Evolutionary conservation across 1,139 yeast genomes (phyloP).

Genomic region (Hansenula sp.): DNA sequence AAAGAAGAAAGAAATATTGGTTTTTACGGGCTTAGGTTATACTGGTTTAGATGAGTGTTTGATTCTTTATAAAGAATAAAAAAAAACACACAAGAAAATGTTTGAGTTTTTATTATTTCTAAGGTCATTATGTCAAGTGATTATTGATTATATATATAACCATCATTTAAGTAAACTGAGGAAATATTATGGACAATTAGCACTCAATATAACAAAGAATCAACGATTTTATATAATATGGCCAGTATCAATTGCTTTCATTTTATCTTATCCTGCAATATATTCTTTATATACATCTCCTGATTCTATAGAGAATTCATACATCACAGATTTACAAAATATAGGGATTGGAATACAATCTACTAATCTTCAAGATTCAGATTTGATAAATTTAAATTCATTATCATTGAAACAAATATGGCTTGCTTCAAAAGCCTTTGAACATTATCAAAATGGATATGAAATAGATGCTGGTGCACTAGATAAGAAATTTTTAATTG

Average conservation of each 20-base stretch:
- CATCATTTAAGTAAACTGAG: constrained; percentile 12
- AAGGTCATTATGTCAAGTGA: constrained; percentile 14
- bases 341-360: constrained; percentile 6
- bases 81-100: too few relatives aligned
- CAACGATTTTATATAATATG: constrained; percentile 43
- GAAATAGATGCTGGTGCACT: constrained; percentile 20
- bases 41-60: too few relatives aligned
- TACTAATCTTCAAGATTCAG: constrained; percentile 4
- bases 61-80: too few relatives aligned
- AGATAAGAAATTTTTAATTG: constrained; percentile 28
- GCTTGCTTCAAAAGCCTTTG: constrained; percentile 15
- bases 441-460: not conserved
- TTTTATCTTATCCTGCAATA: constrained; percentile 48
- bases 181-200: constrained; percentile 23
- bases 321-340: constrained; percentile 13
- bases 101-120: constrained; percentile 18
- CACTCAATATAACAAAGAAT: constrained; percentile 28
- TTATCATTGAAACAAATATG: constrained; percentile 20
- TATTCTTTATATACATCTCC: constrained; percentile 27
- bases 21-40: too few relatives aligned
- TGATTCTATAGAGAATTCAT: constrained; percentile 8
- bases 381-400: not conserved
- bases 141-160: constrained; percentile 12
- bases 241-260: constrained; percentile 46
- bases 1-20: too few relatives aligned